Evolutionary conservation across 2,329 filamentous ascomycete species (phyloP).

Genomic region (Bertia moriformis): DNA sequence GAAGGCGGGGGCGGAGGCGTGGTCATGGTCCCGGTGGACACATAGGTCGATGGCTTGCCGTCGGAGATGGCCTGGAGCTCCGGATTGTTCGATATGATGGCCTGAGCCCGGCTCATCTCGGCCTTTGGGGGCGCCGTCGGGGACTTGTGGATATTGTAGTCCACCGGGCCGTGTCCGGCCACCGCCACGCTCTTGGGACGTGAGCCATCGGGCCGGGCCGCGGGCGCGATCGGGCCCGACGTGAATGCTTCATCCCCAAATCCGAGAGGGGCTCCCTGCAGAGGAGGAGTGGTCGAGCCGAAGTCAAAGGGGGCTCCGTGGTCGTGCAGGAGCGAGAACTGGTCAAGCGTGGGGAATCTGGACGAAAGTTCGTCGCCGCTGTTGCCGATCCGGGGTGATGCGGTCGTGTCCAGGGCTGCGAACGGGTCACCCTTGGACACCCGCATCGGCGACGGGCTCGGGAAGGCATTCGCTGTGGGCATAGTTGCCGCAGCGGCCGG

Average conservation of each 20-base stretch:
- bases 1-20: slow-evolving; percentile 34
- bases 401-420: slow-evolving; percentile 66
- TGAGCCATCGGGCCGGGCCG: neutral
- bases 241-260: slow-evolving; percentile 72
- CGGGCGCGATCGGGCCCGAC: slow-evolving; percentile 14
- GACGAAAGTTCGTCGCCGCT: slow-evolving; percentile 67
- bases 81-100: slow-evolving; percentile 47
- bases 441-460: slow-evolving; percentile 54
- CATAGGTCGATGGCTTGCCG: slow-evolving; percentile 17
- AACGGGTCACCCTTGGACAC: slow-evolving; percentile 71
- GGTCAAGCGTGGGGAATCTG: slow-evolving; percentile 79
- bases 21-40: slow-evolving; percentile 69
- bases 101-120: slow-evolving; percentile 44
- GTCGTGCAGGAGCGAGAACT: slow-evolving; percentile 82
- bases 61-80: slow-evolving; percentile 43
- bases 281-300: slow-evolving; percentile 34
- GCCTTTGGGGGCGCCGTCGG: slow-evolving; percentile 23
- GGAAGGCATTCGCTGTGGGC: slow-evolving; percentile 28
- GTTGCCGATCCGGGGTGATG: slow-evolving; percentile 25
- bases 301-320: slow-evolving; percentile 75
- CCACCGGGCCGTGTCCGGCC: slow-evolving; percentile 1
- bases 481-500: slow-evolving; percentile 21
- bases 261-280: slow-evolving; percentile 36
- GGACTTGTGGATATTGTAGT: slow-evolving; percentile 15
- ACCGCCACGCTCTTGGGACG: slow-evolving; percentile 3